A percentile compares a stretch with the other conserved stretches of the same genome.
Conservation (phyloP, 2,329 filamentous ascomycete species). For the Metarhizium guizhouense region DNA sequence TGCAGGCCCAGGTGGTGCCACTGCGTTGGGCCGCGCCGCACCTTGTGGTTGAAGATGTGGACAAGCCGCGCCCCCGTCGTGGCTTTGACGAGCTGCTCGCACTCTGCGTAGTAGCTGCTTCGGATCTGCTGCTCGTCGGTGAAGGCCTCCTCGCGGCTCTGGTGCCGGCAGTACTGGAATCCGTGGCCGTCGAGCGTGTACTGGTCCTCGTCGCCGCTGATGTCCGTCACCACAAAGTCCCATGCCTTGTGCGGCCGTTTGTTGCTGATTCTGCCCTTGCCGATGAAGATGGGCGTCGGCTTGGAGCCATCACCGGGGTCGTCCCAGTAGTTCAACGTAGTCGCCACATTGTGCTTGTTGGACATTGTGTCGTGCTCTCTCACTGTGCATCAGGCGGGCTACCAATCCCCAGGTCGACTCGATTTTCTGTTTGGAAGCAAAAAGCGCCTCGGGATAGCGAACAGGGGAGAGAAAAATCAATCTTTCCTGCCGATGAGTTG, state of each 20-base stretch:
- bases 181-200: constrained; percentile 33
- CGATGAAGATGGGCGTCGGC: constrained; percentile 26
- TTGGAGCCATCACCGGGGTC: constrained; percentile 32
- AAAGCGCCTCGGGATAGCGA: too few relatives aligned
- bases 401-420: too few relatives aligned
- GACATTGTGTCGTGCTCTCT: background rate
- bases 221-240: constrained; percentile 31
- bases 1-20: constrained; percentile 61
- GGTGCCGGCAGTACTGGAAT: constrained; percentile 27
- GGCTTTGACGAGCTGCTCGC: constrained; percentile 55
- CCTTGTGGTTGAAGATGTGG: constrained; percentile 65
- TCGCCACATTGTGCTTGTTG: constrained; percentile 19
- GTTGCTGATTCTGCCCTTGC: constrained; percentile 17
- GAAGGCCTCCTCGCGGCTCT: constrained; percentile 24
- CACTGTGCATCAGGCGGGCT: too few relatives aligned
- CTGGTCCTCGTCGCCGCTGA: constrained; percentile 28
- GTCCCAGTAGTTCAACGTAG: constrained; percentile 31
- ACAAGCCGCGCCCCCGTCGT: constrained; percentile 50
- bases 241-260: constrained; percentile 27
- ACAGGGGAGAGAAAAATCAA: too few relatives aligned
- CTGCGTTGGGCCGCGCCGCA: constrained; percentile 40
- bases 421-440: too few relatives aligned
- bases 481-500: too few relatives aligned
- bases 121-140: constrained; percentile 51
- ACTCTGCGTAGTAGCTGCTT: constrained; percentile 61